Percentiles rank a stretch among this genome's conserved stretches.
Evolutionary conservation across 305 asterid genomes (phyloP).

Genomic region (Withania somnifera): DNA sequence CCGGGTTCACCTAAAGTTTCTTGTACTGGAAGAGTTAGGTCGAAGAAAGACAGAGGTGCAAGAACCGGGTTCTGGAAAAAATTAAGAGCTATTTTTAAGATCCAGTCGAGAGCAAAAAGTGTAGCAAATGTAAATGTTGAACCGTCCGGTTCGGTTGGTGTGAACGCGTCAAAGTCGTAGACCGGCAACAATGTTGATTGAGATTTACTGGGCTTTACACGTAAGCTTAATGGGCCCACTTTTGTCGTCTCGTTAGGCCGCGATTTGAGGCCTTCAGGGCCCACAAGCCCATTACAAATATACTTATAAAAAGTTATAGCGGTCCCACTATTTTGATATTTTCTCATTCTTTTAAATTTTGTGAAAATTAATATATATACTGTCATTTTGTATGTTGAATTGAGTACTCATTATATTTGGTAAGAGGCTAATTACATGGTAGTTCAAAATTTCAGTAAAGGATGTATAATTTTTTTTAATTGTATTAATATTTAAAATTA

Average conservation of each 20-base stretch:
- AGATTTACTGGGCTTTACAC: neutral
- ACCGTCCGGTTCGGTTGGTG: conserved; percentile 9
- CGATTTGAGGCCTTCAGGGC: neutral
- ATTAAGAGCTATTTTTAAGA: conserved; percentile 18
- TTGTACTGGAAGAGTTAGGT: conserved; percentile 40
- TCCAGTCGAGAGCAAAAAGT: conserved; percentile 9
- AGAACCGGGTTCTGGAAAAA: conserved; percentile 33
- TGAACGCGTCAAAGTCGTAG: conserved; percentile 12
- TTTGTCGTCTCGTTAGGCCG: conserved; percentile 1
- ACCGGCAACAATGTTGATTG: conserved; percentile 2
- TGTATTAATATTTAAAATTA: too few relatives aligned
- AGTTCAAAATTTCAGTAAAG: too few relatives aligned
- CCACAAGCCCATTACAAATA: too few relatives aligned
- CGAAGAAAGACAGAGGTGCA: conserved; percentile 18
- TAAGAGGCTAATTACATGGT: neutral
- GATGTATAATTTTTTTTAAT: too few relatives aligned
- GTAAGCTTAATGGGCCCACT: neutral
- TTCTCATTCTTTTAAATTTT: neutral
- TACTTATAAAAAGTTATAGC: too few relatives aligned
- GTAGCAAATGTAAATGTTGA: neutral
- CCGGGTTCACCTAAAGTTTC: conserved; percentile 60
- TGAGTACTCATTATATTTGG: neutral
- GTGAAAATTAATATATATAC: neutral
- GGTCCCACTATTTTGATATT: neutral
- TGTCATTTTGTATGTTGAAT: neutral